Base-by-base conservation (phyloP, 2,329 filamentous ascomycete genomes). In the Parastagonospora avenae region DNA sequence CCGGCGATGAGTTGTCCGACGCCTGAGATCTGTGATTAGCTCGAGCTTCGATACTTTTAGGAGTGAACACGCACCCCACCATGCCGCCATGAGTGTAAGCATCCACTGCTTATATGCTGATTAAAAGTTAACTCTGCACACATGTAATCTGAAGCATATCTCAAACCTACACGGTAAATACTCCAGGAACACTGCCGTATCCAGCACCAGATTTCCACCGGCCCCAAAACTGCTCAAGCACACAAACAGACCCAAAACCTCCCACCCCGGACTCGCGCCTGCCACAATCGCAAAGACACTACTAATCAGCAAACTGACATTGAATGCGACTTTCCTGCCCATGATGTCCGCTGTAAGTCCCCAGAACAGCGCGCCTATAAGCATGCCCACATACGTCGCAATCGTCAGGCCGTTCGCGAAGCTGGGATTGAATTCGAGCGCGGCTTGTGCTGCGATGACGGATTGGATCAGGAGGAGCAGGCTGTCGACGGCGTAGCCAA, bases 301-400 rank as follows among this genome's bases (percentile, higher is more conserved):
- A 62, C 82, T 86, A 49, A 89, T 77, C 60, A 89, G 80, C 9
- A 90, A 76, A 2, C 84, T 85, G 16, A 83, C 73, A 62, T 90
- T 90, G 75, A 90, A 91, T 4, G 87, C 87, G 57, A 83, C 84
- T 55, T 83, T 82, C 37, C 87, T 79, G 5, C 87, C 87, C 53
- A 90, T 85, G 30, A 90, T 79, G 62, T 90, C 87, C 16, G 85
- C 86, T 2, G 79, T 79, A 28, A 88, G 71, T 16, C 87, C 87
- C 86, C 87, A 90, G 72, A 89, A 89, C 24, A 89, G 66, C 12
- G 85, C 85, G 1, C 85, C 44, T 80, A 76, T 76, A 80, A 79
- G 51, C 78, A 78, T 80, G 12, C 81, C 81, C 8, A 80, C 77
- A 61, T 87, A 89, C 1, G 79, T 80, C 4, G 86, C 81, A 42